phyloP scores from a whole-genome alignment of 2,329 filamentous ascomycete species.

The Neonectria sp. region DNA sequence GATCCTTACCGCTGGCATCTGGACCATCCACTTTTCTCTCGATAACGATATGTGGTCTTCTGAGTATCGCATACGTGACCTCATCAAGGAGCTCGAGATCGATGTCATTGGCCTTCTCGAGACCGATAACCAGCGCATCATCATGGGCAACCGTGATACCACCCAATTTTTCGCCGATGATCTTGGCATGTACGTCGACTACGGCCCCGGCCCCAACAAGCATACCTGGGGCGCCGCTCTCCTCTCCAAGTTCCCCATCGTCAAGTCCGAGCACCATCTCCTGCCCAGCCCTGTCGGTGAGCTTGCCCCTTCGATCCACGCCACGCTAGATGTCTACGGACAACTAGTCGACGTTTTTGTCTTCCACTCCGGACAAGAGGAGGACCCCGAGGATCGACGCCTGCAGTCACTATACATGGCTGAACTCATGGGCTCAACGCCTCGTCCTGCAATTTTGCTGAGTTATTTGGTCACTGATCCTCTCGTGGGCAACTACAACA shows the following conservation, averaged over 20 bases:
- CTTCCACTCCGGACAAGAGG: conserved; percentile 98
- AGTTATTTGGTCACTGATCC: conserved; percentile 95
- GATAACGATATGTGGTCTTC: conserved; percentile 99
- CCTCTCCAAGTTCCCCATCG: conserved; percentile 96
- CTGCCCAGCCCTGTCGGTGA: conserved; percentile 95
- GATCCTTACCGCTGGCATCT: conserved; percentile 93
- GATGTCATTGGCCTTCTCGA: conserved; percentile 97
- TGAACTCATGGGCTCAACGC: conserved; percentile 86
- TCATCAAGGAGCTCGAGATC: conserved; percentile 95
- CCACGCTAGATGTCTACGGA: conserved; percentile 95
- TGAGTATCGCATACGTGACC: conserved; percentile 91
- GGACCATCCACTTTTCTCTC: conserved; percentile 98
- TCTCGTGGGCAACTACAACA: conserved; percentile 95
- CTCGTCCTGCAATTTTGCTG: conserved; percentile 86
- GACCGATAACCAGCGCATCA: conserved; percentile 94
- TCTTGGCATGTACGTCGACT: conserved; percentile 98
- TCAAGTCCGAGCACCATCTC: conserved; percentile 97
- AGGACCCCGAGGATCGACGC: conserved; percentile 92
- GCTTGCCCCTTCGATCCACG: conserved; percentile 94
- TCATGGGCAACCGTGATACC: conserved; percentile 98
- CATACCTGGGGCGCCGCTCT: conserved; percentile 97
- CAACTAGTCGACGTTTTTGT: conserved; percentile 94
- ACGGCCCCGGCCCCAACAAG: conserved; percentile 97
- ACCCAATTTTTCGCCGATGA: conserved; percentile 97
- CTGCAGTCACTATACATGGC: conserved; percentile 90